Base-by-base conservation (phyloP, 2,329 filamentous ascomycete genomes). In the Setomelanomma holmii region DNA sequence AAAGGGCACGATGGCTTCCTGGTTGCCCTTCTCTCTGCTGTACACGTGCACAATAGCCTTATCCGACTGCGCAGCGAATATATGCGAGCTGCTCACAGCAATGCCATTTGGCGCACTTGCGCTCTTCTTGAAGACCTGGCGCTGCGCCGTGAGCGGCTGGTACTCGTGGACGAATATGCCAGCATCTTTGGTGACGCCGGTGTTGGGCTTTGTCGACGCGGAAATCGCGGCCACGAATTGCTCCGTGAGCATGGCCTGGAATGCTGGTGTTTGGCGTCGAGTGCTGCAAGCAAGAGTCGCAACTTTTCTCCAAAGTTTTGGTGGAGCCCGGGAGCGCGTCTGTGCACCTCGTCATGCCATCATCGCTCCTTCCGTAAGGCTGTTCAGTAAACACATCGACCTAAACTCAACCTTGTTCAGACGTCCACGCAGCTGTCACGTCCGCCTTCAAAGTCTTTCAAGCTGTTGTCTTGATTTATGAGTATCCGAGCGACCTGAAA, bases 31-130 rank as follows among this genome's bases (percentile, higher is more conserved):
- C 52, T 87, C 82, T 49, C 92, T 84, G 51, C 85, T 93, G 76
- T 98, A 99, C 49, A 99, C 91, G 76, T 98, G 91, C 1, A 99
- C 84, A 36, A 96, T 90, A 0, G 92, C 91, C 75, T 96, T 98
- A 60, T 93, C 92, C 43, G 89, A 84, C 74, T 99, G 95, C 4
- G 91, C 93, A 4, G 93, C 89, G 72, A 96, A 99, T 40, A 98
- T 82, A 72, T 99, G 95, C 17, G 88, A 88, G 39, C 85, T 81
- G 75, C 84, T 96, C 63, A 93, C 83, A 23, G 91, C 93, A 49
- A 99, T 79, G 64, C 90, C 89, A 74, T 93, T 90, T 51, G 83
- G 80, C 21, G 88, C 83, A n/a, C 88, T 86, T 14, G 90, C 89
- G 79, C 90, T 96, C 79, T 96, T 98, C 82, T 97, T 98, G 82